Evolutionary conservation across 257 asterid genomes (phyloP), one percentile per base, ranked within the genome.

Genomic region (Verbena officinalis): DNA sequence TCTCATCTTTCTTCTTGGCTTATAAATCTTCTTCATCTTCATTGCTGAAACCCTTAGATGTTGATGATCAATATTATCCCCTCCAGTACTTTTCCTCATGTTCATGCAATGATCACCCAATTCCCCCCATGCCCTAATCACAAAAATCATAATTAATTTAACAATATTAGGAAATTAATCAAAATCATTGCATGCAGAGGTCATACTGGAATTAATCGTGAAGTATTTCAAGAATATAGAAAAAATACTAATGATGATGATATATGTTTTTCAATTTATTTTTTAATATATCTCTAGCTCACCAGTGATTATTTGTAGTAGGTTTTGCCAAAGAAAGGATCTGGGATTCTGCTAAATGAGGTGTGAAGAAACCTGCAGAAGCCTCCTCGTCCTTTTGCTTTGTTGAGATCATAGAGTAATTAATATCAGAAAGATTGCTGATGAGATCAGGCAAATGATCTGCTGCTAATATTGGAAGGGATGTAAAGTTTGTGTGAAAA

Each of bases 11-110:
- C 51, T 44, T 5, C 51, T 15, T 16, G 22, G 10, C 51, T 44
- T 44, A 9, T 36, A 36, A 44, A 44, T 15, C 51, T n/a, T 44
- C 51, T 44, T 44, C 51, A 44, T 44, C 51, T n/a, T 44, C 51
- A 44, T 12, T 12, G 49, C 17, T 11, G 49, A 43, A 43, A 43
- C 51, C 51, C 51, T 16, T n/a, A 44, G 21, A 44, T 44, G 21
- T 7, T 36, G 11, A 36, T 36, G 11, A 36, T 36, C 11, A 9
- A 2, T 36, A 44, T 44, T 5, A 42, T 42, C 46, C 46, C 46
- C 51, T 44, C 51, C 22, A 15, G 20, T 15, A 13, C 51, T 44
- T 42, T 17, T 42, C 51, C 17, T 44, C 51, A 15, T 15, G 51
- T 15, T 44, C 51, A 44, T 44, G 51, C 22, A 44, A 44, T n/a